Percentiles rank a stretch among this genome's conserved stretches.
These are phyloP conservation scores for Myxozyma vanderwaltii DNA, from an alignment of 805 yeast genomes.

Conservation along the genomic window DNA sequence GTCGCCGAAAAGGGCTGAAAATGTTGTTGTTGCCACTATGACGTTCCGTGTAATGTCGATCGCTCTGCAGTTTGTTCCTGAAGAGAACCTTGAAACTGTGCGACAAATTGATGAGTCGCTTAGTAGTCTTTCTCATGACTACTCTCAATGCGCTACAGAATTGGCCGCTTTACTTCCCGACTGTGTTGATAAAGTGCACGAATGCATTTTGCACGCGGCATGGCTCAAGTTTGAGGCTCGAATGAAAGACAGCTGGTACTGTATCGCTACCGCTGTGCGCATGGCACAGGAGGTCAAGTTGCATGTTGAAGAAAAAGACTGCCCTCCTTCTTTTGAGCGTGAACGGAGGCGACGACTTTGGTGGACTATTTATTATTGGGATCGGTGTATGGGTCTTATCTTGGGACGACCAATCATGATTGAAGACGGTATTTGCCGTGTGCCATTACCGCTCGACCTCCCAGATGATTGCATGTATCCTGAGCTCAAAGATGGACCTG, in stretches of 20 bases:
- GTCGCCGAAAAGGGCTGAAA: constrained; percentile 6
- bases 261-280: constrained; percentile 28
- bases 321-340: constrained; percentile 29
- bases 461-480: constrained; percentile 30
- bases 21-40: constrained; percentile 14
- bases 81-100: constrained; percentile 25
- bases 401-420: constrained; percentile 33
- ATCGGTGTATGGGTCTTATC: constrained; percentile 26
- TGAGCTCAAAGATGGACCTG: constrained; percentile 1
- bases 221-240: constrained; percentile 32
- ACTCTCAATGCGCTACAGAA: constrained; percentile 26
- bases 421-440: constrained; percentile 21
- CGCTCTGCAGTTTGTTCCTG: constrained; percentile 30
- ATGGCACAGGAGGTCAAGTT: constrained; percentile 33
- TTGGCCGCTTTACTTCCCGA: constrained; percentile 30
- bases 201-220: constrained; percentile 20
- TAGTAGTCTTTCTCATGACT: constrained; percentile 19
- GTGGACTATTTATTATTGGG: constrained; percentile 35
- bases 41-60: constrained; percentile 31
- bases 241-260: constrained; percentile 32
- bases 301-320: constrained; percentile 28
- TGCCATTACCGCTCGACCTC: constrained; percentile 31
- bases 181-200: constrained; percentile 26
- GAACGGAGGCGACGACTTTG: constrained; percentile 31
- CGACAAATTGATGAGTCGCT: constrained; percentile 24